Base-by-base conservation (phyloP, 2,329 filamentous ascomycete genomes). In the Juglanconis juglandina region DNA sequence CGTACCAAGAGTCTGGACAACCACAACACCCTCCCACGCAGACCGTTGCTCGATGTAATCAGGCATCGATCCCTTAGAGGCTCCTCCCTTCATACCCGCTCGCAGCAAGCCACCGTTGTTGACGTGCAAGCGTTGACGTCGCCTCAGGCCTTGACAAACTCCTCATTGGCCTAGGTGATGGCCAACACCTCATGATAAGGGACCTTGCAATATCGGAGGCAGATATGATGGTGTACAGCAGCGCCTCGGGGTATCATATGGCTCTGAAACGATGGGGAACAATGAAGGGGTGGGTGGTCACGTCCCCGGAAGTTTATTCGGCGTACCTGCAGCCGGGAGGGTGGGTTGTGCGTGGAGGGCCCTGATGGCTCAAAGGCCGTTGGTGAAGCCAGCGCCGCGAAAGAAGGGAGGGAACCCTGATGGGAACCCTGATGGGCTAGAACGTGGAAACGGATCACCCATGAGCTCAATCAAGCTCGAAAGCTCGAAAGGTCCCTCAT, bases 291-390 rank as follows among this genome's bases (percentile, higher is more conserved):
- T 17, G 33, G 14, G 8, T 34, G 24, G 32, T 49, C 34, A 13
- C 37, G 11, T 34, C 47, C 37, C 57, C 32, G 46, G 33, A 37
- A 56, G 41, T 53, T 53, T 52, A 60, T 53, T 62, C 53, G 57
- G 53, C 53, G 60, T 60, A 62, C 60, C 60, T 62, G 60, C 60
- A 62, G 60, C 60, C 52, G 17, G 44, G 35, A 17, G 41, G 51
- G 37, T 51, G 32, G 51, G 39, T 17, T 17, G 17, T n/a, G 37
- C 14, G 7, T 47, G 44, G 39, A 42, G 52, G 17, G 37, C 52
- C 17, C 10, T 53, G 30, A 44, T 44, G 52, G 51, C 51, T 32
- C 56, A 32, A 53, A 17, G 9, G 24, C 41, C 24, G 5, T 48
- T 46, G 48, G 17, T 35, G 50, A 48, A 11, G 33, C 37, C 37